These are phyloP conservation scores for Xylaria sp. DNA, from an alignment of 2,329 filamentous ascomycete species.

Conservation along the genomic window DNA sequence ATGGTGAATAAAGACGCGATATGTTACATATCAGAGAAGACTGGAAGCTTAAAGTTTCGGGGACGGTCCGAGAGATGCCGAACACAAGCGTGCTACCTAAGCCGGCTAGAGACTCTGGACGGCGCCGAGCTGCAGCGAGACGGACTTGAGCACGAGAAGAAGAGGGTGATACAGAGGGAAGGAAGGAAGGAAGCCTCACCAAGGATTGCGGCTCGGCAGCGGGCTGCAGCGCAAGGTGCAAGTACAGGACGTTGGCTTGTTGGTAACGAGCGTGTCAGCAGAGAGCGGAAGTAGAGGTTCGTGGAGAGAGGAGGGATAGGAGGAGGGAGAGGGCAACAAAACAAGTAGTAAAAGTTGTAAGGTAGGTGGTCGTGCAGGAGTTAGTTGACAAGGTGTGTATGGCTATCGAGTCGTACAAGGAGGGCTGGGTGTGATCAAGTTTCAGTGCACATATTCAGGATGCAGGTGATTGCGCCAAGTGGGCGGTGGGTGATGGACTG, in stretches of 20 bases:
- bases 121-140: slow-evolving; percentile 7
- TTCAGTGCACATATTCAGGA: neutral
- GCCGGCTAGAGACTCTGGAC: slow-evolving; percentile 2
- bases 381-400: slow-evolving; percentile 3
- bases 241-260: slow-evolving; percentile 10
- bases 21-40: neutral
- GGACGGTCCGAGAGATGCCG: neutral
- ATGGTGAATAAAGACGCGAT: neutral
- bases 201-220: slow-evolving; percentile 3
- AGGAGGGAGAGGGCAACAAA: slow-evolving; percentile 1
- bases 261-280: slow-evolving; percentile 1
- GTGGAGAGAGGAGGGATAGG: neutral
- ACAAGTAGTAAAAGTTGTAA: neutral
- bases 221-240: slow-evolving; percentile 12
- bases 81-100: neutral
- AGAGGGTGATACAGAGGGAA: slow-evolving; percentile 5
- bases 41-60: neutral
- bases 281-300: slow-evolving; percentile 6
- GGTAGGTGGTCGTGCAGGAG: neutral
- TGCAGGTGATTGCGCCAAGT: slow-evolving; percentile 1
- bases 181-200: slow-evolving; percentile 15
- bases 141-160: neutral
- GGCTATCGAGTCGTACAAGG: neutral
- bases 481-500: neutral
- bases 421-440: neutral